Evolutionary conservation across 1,284 basidiomycete genomes (phyloP).

Genomic region (Irpex sp.): DNA sequence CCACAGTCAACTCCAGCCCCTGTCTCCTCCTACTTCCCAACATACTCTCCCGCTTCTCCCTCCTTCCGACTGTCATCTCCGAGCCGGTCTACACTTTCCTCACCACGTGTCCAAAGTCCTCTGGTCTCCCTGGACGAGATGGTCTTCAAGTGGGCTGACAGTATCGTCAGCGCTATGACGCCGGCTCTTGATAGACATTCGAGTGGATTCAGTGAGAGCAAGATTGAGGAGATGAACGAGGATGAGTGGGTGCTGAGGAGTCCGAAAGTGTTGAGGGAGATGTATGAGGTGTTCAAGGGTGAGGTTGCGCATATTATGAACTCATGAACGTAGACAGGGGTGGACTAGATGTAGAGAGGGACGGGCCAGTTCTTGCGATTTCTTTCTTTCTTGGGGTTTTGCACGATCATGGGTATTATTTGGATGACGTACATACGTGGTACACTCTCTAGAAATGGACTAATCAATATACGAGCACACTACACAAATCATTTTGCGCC

Average conservation of each 20-base stretch:
- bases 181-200: background rate
- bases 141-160: background rate
- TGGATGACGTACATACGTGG: too few relatives aligned
- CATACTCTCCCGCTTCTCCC: background rate
- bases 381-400: background rate
- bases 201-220: background rate
- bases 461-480: too few relatives aligned
- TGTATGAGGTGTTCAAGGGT: conserved; percentile 1
- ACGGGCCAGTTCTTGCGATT: background rate
- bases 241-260: background rate
- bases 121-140: background rate
- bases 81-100: background rate
- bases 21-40: background rate
- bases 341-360: background rate
- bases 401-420: background rate
- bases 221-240: background rate
- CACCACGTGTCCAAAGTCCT: background rate
- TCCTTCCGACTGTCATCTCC: background rate
- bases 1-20: background rate
- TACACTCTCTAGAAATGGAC: too few relatives aligned
- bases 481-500: too few relatives aligned
- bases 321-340: background rate
- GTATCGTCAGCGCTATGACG: background rate
- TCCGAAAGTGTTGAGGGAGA: background rate
- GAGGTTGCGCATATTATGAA: background rate